phyloP scores from a whole-genome alignment of 2,329 filamentous ascomycete species.

The Chrysoporthe deuterocubensis region DNA sequence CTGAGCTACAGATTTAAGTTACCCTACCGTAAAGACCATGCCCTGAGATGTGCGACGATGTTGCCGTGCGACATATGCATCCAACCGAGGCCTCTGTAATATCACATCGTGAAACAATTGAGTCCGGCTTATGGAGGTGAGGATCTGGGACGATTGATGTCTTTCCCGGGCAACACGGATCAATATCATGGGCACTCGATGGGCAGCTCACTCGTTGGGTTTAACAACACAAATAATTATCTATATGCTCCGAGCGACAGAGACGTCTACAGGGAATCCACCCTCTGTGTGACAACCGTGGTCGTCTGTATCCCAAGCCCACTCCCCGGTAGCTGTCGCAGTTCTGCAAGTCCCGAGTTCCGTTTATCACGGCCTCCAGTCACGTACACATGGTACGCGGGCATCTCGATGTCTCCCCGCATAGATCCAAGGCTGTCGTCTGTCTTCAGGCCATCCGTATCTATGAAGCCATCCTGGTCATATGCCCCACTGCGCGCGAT shows the following conservation, averaged over 20 bases:
- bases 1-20: too few relatives aligned
- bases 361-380: conserved; percentile 19
- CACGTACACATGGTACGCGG: conserved; percentile 29
- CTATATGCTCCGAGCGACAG: too few relatives aligned
- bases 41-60: too few relatives aligned
- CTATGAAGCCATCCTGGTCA: conserved; percentile 20
- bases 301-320: conserved; percentile 31
- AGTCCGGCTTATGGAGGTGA: too few relatives aligned
- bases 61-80: too few relatives aligned
- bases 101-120: too few relatives aligned
- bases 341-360: conserved; percentile 4
- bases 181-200: too few relatives aligned
- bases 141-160: too few relatives aligned
- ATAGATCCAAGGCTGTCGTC: not conserved
- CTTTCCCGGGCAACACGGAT: too few relatives aligned
- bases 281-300: conserved; percentile 33
- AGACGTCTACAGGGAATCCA: conserved; percentile 22
- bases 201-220: not conserved
- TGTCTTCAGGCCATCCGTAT: conserved; percentile 15
- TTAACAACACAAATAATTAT: not conserved
- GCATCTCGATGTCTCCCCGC: conserved; percentile 17
- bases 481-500: not conserved
- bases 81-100: too few relatives aligned
- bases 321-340: not conserved
- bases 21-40: too few relatives aligned